These are phyloP conservation scores for Epichloe sp. DNA, from an alignment of 2,329 filamentous ascomycete genomes.

Conservation along the genomic window DNA sequence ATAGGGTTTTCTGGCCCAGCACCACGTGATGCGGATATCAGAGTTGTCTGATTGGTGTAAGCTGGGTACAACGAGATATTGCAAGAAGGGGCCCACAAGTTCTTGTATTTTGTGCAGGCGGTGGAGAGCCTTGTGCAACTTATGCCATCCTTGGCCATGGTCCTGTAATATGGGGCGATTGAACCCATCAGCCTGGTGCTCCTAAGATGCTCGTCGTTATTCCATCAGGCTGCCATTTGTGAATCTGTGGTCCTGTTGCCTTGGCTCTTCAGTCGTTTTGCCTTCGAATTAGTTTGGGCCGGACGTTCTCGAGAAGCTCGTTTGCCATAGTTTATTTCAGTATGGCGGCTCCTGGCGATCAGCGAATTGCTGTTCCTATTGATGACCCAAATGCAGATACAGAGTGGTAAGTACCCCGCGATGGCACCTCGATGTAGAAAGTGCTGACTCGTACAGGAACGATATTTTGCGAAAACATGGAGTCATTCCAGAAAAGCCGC, in stretches of 20 bases:
- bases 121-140: constrained; percentile 6
- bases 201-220: constrained; percentile 1
- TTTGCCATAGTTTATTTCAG: constrained; percentile 2
- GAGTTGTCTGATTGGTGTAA: constrained; percentile 9
- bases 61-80: not conserved
- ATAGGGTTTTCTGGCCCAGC: constrained; percentile 25
- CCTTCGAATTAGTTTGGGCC: not conserved
- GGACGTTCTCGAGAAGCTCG: not conserved
- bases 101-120: constrained; percentile 8
- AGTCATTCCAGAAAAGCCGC: constrained; percentile 93
- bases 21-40: constrained; percentile 21
- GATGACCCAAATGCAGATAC: constrained; percentile 95
- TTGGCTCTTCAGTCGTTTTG: not conserved
- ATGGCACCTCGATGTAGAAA: constrained; percentile 4
- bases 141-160: not conserved
- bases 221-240: not conserved
- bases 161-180: too few relatives aligned
- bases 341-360: constrained; percentile 51
- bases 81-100: not conserved
- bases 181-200: not conserved
- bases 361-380: constrained; percentile 67
- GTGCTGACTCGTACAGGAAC: constrained; percentile 51
- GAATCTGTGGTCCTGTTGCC: not conserved
- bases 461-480: constrained; percentile 96
- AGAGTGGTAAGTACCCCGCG: constrained; percentile 58